phyloP scores from a whole-genome alignment of 2,329 filamentous ascomycete genomes.

The Trichoderma pleuroti region DNA sequence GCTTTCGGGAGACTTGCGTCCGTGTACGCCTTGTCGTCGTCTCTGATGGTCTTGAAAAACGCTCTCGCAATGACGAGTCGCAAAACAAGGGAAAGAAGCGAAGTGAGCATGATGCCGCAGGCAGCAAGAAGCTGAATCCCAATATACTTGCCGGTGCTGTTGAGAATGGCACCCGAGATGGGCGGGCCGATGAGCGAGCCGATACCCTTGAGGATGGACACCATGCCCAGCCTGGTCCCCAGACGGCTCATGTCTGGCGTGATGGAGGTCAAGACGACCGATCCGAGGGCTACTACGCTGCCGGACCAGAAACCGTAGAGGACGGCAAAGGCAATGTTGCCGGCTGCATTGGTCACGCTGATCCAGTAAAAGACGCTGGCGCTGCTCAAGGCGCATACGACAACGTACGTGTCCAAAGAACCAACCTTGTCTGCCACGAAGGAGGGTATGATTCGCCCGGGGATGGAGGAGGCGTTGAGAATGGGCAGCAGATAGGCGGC shows the following conservation, averaged over 20 bases:
- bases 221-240: slow-evolving; percentile 46
- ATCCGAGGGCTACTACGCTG: slow-evolving; percentile 41
- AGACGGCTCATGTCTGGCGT: slow-evolving; percentile 38
- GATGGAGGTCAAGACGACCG: slow-evolving; percentile 40
- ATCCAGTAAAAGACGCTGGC: slow-evolving; percentile 41
- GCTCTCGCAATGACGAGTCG: slow-evolving; percentile 21
- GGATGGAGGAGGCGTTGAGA: slow-evolving; percentile 48
- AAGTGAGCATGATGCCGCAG: slow-evolving; percentile 25
- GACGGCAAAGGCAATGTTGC: slow-evolving; percentile 41
- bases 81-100: slow-evolving; percentile 22
- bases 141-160: slow-evolving; percentile 22
- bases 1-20: neutral
- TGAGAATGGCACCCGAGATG: slow-evolving; percentile 38
- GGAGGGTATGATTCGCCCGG: slow-evolving; percentile 47
- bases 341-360: slow-evolving; percentile 33
- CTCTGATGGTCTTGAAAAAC: slow-evolving; percentile 11
- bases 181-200: slow-evolving; percentile 37
- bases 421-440: slow-evolving; percentile 42
- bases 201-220: slow-evolving; percentile 35
- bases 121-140: slow-evolving; percentile 27
- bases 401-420: slow-evolving; percentile 39
- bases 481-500: slow-evolving; percentile 48
- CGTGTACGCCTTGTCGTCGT: slow-evolving; percentile 12
- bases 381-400: slow-evolving; percentile 33
- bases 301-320: slow-evolving; percentile 48